Conservation (phyloP, 345 rosid genomes). For the Abelmoschus esculentus region DNA sequence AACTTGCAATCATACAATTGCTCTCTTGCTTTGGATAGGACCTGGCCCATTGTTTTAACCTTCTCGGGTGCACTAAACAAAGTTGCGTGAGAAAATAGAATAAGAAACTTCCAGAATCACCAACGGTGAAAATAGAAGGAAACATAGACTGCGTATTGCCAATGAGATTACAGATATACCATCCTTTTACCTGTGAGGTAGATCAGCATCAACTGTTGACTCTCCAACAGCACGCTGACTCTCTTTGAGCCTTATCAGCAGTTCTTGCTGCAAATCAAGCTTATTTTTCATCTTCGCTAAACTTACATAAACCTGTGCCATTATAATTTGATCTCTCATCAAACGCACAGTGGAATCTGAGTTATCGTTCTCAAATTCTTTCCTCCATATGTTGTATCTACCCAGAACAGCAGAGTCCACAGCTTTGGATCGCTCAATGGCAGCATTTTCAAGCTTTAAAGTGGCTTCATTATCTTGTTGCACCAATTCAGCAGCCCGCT, state of each 20-base stretch:
- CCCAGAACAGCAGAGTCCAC: slow-evolving; percentile 98
- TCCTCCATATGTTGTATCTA: slow-evolving; percentile 92
- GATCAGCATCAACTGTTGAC: slow-evolving; percentile 68
- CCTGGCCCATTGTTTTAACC: slow-evolving; percentile 88
- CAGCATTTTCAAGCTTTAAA: slow-evolving; percentile 86
- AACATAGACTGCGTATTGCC: slow-evolving; percentile 3
- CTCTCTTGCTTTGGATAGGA: slow-evolving; percentile 69
- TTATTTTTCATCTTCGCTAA: slow-evolving; percentile 79
- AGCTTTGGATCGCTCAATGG: slow-evolving; percentile 86
- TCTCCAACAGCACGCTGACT: slow-evolving; percentile 82
- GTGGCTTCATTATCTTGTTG: slow-evolving; percentile 64
- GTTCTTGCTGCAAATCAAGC: slow-evolving; percentile 56
- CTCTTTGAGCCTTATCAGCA: slow-evolving; percentile 72
- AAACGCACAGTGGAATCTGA: slow-evolving; percentile 78
- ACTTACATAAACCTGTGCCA: slow-evolving; percentile 82
- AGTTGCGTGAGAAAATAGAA: slow-evolving; percentile 9
- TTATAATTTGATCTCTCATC: slow-evolving; percentile 88
- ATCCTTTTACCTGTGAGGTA: slow-evolving; percentile 53
- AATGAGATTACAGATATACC: slow-evolving; percentile 3
- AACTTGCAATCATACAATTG: slow-evolving; percentile 87
- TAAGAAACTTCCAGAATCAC: slow-evolving; percentile 8
- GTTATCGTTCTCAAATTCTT: slow-evolving; percentile 80
- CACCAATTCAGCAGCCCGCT: slow-evolving; percentile 67
- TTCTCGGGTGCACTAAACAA: slow-evolving; percentile 62
- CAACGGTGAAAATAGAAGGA: slow-evolving; percentile 2